These are phyloP conservation scores for Chenopodium berlandieri DNA, from an alignment of 148 eudicot genomes.

Conservation along the genomic window DNA sequence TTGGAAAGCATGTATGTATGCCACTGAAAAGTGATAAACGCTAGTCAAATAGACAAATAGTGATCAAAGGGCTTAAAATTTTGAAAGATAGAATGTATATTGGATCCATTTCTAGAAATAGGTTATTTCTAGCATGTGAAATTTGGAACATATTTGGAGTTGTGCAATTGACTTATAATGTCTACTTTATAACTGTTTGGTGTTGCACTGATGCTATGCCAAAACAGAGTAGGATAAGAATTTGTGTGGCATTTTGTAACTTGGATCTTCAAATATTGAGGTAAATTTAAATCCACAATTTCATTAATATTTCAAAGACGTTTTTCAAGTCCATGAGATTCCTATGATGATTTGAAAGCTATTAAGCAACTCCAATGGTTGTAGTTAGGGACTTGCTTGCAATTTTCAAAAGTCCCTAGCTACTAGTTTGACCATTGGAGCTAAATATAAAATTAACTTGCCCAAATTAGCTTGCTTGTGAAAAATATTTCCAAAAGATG, in stretches of 20 bases:
- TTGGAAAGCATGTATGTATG: background rate
- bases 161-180: background rate
- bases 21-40: background rate
- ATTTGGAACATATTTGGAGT: background rate
- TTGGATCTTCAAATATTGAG: background rate
- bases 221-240: constrained; percentile 1
- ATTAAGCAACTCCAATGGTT: too few relatives aligned
- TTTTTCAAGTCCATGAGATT: background rate
- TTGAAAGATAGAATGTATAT: background rate
- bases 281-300: background rate
- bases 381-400: too few relatives aligned
- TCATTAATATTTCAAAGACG: background rate
- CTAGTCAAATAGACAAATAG: background rate
- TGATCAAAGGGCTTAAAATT: background rate
- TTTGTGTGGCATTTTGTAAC: background rate
- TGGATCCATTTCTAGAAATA: background rate
- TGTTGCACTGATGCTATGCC: background rate
- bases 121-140: background rate
- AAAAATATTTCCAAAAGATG: too few relatives aligned
- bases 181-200: background rate
- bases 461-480: too few relatives aligned
- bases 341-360: background rate
- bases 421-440: too few relatives aligned
- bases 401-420: too few relatives aligned
- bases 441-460: too few relatives aligned